These are phyloP conservation scores for Tinospora cordifolia DNA, from an alignment of 164 flowering plant species.

Conservation along the genomic window DNA sequence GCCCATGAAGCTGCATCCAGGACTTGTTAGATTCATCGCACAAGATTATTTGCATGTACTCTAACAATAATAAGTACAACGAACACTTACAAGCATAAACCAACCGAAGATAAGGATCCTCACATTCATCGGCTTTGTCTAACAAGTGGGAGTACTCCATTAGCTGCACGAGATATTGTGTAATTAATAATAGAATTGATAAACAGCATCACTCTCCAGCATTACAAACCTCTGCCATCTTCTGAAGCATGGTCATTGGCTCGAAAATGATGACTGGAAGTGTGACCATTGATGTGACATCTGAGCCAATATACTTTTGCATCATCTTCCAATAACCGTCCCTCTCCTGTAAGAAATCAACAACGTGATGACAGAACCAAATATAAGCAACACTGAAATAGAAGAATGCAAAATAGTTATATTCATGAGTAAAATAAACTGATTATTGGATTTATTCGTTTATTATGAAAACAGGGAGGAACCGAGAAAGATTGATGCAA, in stretches of 20 bases:
- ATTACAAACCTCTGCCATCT: slow-evolving; percentile 72
- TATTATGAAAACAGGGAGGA: too few relatives aligned
- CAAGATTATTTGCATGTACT: background rate
- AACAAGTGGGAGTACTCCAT: slow-evolving; percentile 84
- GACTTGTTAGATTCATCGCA: background rate
- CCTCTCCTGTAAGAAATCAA: slow-evolving; percentile 42
- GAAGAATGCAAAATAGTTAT: too few relatives aligned
- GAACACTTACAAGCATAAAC: slow-evolving; percentile 64
- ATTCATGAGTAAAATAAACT: too few relatives aligned
- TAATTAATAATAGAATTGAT: background rate
- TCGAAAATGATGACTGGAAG: slow-evolving; percentile 85
- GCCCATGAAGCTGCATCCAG: slow-evolving; percentile 70
- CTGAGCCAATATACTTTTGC: slow-evolving; percentile 80
- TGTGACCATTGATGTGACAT: slow-evolving; percentile 83
- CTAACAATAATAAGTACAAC: background rate
- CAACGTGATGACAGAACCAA: background rate
- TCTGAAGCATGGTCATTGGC: slow-evolving; percentile 89
- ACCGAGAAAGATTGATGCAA: too few relatives aligned
- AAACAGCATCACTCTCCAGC: background rate
- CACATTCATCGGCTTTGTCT: slow-evolving; percentile 79
- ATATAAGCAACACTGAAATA: slow-evolving; percentile 13
- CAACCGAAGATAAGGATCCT: slow-evolving; percentile 84
- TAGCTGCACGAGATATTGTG: slow-evolving; percentile 35
- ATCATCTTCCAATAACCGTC: slow-evolving; percentile 86
- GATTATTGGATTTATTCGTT: too few relatives aligned